These are phyloP conservation scores for Hypomontagnella submonticulosa DNA, from an alignment of 495 filamentous ascomycete genomes.

Conservation along the genomic window DNA sequence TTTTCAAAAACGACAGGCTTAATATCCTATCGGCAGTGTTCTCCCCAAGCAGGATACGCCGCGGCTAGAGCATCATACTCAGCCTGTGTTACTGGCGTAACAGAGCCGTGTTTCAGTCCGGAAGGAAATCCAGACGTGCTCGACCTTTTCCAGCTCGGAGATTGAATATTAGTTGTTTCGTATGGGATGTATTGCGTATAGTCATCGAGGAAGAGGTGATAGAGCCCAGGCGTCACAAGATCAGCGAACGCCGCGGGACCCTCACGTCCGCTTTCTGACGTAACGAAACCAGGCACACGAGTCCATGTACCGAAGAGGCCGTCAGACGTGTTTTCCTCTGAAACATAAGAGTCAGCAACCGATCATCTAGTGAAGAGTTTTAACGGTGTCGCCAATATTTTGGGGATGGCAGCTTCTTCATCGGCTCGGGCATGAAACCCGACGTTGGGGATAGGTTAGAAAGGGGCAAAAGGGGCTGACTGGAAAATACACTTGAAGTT, in stretches of 20 bases:
- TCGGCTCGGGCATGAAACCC: no score
- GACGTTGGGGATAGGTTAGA: no score
- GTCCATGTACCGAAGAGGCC: constrained; percentile 56
- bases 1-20: no score
- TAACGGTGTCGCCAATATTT: no score
- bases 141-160: constrained; percentile 41
- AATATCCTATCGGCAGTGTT: no score
- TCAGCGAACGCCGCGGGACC: constrained; percentile 52
- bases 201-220: constrained; percentile 51
- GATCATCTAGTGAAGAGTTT: no score
- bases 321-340: constrained; percentile 44
- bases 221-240: constrained; percentile 47
- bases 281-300: constrained; percentile 39
- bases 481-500: no score
- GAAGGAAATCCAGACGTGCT: constrained; percentile 44
- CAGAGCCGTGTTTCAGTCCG: constrained; percentile 51
- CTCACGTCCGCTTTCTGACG: constrained; percentile 42
- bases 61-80: constrained; percentile 47
- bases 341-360: no score
- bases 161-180: constrained; percentile 41
- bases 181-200: constrained; percentile 53
- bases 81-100: constrained; percentile 47
- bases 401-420: no score
- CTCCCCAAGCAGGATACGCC: constrained; percentile 39
- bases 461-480: no score